Evolutionary conservation across 768 basidiomycete genomes (phyloP).

Genomic region (Collybia mongolica): DNA sequence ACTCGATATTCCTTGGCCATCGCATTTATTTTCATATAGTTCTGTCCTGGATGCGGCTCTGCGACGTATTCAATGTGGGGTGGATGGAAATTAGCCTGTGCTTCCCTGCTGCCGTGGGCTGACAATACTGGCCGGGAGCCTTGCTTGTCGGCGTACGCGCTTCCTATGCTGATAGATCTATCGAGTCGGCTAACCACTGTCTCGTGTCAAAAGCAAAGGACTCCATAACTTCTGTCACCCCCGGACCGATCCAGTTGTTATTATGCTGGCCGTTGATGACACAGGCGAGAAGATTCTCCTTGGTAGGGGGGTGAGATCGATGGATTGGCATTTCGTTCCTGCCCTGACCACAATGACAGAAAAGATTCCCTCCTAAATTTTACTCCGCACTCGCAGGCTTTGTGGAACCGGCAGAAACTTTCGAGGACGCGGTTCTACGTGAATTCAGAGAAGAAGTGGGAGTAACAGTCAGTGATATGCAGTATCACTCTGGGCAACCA

Average conservation of each 20-base stretch:
- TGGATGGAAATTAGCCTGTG: slow-evolving; percentile 90
- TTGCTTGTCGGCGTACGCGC: slow-evolving; percentile 60
- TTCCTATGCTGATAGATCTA: too few species aligned
- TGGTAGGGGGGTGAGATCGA: slow-evolving; percentile 70
- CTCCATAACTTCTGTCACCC: slow-evolving; percentile 83
- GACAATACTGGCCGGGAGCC: slow-evolving; percentile 57
- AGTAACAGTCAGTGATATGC: slow-evolving; percentile 73
- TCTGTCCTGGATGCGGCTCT: slow-evolving; percentile 84
- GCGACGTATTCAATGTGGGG: slow-evolving; percentile 83
- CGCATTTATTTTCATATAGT: slow-evolving; percentile 38
- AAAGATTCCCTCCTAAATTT: slow-evolving; percentile 61
- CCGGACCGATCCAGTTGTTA: slow-evolving; percentile 82
- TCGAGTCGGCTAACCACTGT: too few species aligned
- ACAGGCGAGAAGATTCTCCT: slow-evolving; percentile 80
- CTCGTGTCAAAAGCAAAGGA: slow-evolving; percentile 51
- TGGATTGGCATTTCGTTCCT: background rate
- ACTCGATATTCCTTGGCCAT: background rate
- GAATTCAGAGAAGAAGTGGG: slow-evolving; percentile 96
- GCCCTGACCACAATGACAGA: slow-evolving; percentile 30
- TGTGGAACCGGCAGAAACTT: slow-evolving; percentile 87
- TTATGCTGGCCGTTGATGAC: slow-evolving; percentile 80
- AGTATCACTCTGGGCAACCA: slow-evolving; percentile 81
- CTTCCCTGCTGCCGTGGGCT: slow-evolving; percentile 69
- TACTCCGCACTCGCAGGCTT: slow-evolving; percentile 93
- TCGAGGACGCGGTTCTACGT: slow-evolving; percentile 87